Evolutionary conservation across 805 yeast species (phyloP), one percentile per base, ranked within the genome.

Genomic region (Tetrapisispora fleetii): DNA sequence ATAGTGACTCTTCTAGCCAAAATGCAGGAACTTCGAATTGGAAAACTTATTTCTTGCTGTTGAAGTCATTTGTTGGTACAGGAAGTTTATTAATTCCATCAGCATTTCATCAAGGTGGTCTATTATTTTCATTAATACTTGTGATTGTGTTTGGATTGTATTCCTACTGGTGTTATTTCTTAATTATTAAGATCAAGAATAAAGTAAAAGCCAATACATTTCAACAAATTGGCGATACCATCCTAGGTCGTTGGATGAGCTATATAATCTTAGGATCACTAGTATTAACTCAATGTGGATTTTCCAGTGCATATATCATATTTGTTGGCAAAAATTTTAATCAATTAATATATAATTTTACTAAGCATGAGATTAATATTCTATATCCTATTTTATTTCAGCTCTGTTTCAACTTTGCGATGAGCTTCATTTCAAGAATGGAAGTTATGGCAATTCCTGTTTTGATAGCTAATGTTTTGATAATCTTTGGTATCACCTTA

Each of bases 51-150:
- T 77, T 85, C 52, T 67, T 85, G 48, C 69, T 85, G 54, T 66
- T 85, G 47, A 85, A 85, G 65, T 83, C 88, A 1, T 83, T 83
- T 61, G 78, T 83, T 3, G 91, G 91, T 2, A 83, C 91, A 0
- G 91, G 91, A 4, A 81, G 83, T 2, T 63, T 83, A 30, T 83
- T 83, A 52, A 64, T 83, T 32, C 89, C 90, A 1, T 76, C 73
- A 49, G 88, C 84, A 0, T 83, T 83, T 59, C 69, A 77, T 45
- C 83, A 82, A 62, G 91, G 95, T 49, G 95, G 95, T 0, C 62
- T 85, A 33, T 11, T 71, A 2, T 82, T 85, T 56, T 81, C 85
- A 33, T 63, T 74, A 9, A 45, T 65, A 1, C 72, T 78, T 50
- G 67, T 85, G 37, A 40, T 75, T 1, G 68, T 79, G 45, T 85